These are phyloP conservation scores for Earliella scabrosa DNA, from an alignment of 1,284 basidiomycete species.

Conservation along the genomic window DNA sequence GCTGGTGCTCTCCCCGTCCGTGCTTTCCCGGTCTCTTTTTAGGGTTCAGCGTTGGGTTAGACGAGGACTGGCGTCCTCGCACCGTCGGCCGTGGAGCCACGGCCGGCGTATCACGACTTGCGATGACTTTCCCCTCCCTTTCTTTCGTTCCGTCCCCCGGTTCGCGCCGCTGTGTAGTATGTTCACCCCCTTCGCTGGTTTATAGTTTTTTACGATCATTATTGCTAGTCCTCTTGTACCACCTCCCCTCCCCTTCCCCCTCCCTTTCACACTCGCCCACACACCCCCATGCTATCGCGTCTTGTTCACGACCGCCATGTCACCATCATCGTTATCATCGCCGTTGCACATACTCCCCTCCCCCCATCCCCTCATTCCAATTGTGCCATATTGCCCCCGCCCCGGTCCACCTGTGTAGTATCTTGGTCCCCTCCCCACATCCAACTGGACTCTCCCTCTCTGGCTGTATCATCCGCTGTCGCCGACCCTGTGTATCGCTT, in stretches of 20 bases:
- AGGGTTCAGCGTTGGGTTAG: constrained; percentile 16
- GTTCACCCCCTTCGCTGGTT: background rate
- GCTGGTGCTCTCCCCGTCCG: background rate
- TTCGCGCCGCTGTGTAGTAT: background rate
- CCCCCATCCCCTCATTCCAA: background rate
- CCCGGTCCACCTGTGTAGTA: background rate
- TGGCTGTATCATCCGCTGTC: constrained; percentile 18
- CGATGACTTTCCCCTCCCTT: constrained; percentile 9
- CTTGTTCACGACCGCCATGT: background rate
- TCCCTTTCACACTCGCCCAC: background rate
- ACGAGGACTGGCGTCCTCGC: constrained; percentile 14
- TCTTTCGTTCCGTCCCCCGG: background rate
- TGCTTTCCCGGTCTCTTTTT: background rate
- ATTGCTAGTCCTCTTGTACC: constrained; percentile 12
- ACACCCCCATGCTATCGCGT: background rate
- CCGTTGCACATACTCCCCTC: background rate
- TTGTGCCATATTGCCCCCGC: background rate
- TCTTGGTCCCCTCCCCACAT: background rate
- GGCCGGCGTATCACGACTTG: constrained; percentile 10
- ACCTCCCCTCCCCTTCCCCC: background rate
- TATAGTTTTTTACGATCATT: constrained; percentile 17
- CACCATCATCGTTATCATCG: background rate
- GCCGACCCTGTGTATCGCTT: constrained; percentile 17
- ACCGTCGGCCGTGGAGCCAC: background rate
- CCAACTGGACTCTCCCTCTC: constrained; percentile 1